phyloP scores from a whole-genome alignment of 352 stramenopile genomes.

The Aphanomyces astaci region DNA sequence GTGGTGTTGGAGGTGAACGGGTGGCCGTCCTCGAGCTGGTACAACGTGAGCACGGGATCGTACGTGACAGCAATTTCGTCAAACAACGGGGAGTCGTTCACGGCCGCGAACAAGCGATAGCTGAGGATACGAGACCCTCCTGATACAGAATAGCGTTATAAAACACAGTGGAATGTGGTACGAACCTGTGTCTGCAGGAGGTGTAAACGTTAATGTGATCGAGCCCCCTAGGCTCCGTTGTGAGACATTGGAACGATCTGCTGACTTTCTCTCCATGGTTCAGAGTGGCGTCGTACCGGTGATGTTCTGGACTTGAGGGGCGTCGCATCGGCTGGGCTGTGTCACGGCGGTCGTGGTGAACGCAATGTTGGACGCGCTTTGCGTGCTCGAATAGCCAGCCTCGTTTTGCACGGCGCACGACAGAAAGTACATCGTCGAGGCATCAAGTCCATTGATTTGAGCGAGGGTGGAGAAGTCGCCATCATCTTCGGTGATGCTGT shows the following conservation, averaged over 20 bases:
- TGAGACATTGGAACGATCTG: too few species aligned
- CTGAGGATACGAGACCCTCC: background rate
- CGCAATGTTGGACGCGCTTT: background rate
- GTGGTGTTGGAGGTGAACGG: background rate
- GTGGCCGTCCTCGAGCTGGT: background rate
- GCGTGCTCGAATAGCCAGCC: background rate
- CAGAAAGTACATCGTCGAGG: constrained; percentile 7
- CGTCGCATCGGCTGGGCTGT: background rate
- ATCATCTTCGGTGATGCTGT: background rate
- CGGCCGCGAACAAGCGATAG: background rate
- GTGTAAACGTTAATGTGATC: background rate
- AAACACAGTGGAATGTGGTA: too few species aligned
- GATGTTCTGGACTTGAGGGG: background rate
- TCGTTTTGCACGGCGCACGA: background rate
- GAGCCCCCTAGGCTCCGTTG: too few species aligned
- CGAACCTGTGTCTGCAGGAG: constrained; percentile 10
- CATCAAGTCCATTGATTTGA: background rate
- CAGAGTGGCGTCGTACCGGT: too few species aligned
- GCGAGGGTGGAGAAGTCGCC: background rate
- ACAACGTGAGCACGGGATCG: background rate
- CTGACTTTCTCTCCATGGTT: too few species aligned
- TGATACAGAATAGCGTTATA: background rate
- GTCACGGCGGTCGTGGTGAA: background rate
- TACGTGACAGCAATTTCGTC: background rate
- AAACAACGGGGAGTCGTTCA: background rate